These are phyloP conservation scores for Acacia confusa DNA, from an alignment of 306 rosid genomes.

Conservation along the genomic window DNA sequence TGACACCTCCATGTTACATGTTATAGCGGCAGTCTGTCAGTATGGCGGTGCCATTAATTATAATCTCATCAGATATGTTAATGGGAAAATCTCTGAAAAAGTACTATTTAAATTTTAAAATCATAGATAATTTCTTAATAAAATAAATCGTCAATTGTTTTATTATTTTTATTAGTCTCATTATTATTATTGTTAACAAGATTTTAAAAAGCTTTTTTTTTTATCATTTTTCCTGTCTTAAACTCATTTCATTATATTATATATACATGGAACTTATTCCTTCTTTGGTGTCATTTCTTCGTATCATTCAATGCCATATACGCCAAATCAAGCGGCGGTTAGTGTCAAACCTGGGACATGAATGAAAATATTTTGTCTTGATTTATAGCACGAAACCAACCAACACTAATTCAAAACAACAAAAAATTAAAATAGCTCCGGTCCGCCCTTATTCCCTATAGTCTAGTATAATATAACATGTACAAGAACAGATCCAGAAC, in stretches of 20 bases:
- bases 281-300: background rate
- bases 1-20: background rate
- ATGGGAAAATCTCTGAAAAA: too few species aligned
- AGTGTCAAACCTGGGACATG: background rate
- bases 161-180: too few species aligned
- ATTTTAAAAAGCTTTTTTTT: too few species aligned
- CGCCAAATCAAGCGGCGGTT: background rate
- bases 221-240: too few species aligned
- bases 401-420: background rate
- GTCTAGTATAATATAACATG: constrained; percentile 5
- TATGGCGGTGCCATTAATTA: background rate
- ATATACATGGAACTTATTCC: background rate
- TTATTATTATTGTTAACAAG: too few species aligned
- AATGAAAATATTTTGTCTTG: background rate
- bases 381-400: constrained; percentile 12
- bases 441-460: background rate
- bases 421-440: background rate
- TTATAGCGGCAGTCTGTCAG: background rate
- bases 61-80: background rate
- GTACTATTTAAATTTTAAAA: too few species aligned
- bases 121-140: too few species aligned
- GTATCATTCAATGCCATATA: background rate
- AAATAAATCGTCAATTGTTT: too few species aligned
- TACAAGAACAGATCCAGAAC: background rate
- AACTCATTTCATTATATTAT: background rate